Conservation (phyloP, 352 stramenopile genomes). For the Peronospora belbahrii region DNA sequence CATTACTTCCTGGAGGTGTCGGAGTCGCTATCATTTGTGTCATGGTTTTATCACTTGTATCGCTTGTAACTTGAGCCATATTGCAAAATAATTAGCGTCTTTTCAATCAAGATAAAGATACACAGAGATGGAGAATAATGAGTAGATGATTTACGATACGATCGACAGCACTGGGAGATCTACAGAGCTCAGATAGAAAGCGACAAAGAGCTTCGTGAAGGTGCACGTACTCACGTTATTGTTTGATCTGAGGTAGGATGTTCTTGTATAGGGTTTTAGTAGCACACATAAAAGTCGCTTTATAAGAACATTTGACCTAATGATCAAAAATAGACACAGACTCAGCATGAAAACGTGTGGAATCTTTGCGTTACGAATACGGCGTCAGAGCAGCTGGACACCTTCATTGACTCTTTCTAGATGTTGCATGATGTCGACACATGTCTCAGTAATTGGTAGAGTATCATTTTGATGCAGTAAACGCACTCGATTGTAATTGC, state of each 20-base stretch:
- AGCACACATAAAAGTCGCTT: no score
- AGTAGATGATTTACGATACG: background rate
- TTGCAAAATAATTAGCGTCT: background rate
- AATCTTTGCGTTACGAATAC: conserved; percentile 10
- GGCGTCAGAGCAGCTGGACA: conserved; percentile 7
- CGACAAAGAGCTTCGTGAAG: no score
- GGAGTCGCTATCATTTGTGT: conserved; percentile 6
- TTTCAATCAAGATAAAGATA: conserved; percentile 2
- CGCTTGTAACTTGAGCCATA: conserved; percentile 22
- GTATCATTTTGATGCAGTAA: background rate
- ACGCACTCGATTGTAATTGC: conserved; percentile 1
- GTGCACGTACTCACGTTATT: no score
- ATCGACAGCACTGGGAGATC: background rate
- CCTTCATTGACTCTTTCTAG: background rate
- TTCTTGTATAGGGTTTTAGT: conserved; percentile 7
- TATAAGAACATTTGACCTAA: no score
- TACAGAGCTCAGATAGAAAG: background rate
- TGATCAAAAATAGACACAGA: no score
- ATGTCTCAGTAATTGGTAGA: conserved; percentile 54
- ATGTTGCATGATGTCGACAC: conserved; percentile 29
- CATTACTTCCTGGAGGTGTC: conserved; percentile 15
- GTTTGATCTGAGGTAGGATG: no score
- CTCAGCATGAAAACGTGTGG: no score
- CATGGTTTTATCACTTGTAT: conserved; percentile 25
- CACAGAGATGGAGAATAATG: conserved; percentile 1